Base-by-base conservation (phyloP, 805 yeast species). In the Pichia deserticola region DNA sequence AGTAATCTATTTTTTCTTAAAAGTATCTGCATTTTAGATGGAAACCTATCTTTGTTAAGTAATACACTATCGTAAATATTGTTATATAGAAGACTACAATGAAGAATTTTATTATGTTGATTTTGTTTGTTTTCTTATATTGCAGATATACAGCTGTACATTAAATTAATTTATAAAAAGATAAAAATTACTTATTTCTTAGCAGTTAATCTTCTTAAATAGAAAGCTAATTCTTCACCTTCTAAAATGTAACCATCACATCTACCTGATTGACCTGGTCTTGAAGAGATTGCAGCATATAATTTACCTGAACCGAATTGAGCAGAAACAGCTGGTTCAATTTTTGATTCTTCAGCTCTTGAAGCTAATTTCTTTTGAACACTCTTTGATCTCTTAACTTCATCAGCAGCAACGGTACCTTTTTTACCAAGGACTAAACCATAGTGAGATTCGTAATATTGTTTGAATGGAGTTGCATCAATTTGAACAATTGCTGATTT, bases 201-300 rank as follows among this genome's bases (percentile, higher is more conserved):
- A 75, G 97, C 95, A 76, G 96, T 84, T 79, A 93, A 82, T 89
- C 96, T 92, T 86, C 96, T 89, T 77, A 93, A 85, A 96, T 93
- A 93, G 95, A 93, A 93, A 76, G 98, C 98, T 78, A 93, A 89
- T 82, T 93, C 99, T 76, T 93, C 99, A 80, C 99, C 99, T 84
- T 93, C 99, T 76, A 93, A 87, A 79, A 93, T 86, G 95, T 93
- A 93, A 79, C 99, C 99, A 76, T 93, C 99, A 80, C 89, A 85
- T 82, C 99, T 95, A 78, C 99, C 99, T 64, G 96, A 86, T 84
- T 93, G 99, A 78, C 99, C 99, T 76, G 99, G 99, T 84, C 99
- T 89, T 54, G 99, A 93, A 63, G 99, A 89, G 74, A 93, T 89
- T 75, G 81, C 82, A 76, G 99, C 99, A 83, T 93, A 93, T 70